These are phyloP conservation scores for Alternaria metachromatica DNA, from an alignment of 2,329 filamentous ascomycete species.

Conservation along the genomic window DNA sequence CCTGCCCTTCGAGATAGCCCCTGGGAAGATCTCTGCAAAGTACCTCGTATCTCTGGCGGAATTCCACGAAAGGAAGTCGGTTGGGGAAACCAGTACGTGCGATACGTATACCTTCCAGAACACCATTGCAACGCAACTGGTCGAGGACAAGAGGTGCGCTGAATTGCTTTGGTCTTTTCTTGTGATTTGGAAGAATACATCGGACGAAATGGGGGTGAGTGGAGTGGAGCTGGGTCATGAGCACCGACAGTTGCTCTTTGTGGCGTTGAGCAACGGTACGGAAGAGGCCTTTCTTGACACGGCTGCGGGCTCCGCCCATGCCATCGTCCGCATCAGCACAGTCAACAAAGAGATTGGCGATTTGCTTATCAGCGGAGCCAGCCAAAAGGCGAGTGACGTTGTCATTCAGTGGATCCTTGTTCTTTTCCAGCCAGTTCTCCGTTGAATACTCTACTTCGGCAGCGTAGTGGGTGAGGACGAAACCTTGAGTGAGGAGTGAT, in stretches of 20 bases:
- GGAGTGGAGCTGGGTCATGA: slow-evolving; percentile 93
- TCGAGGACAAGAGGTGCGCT: slow-evolving; percentile 92
- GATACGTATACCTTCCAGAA: slow-evolving; percentile 97
- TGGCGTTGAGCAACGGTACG: slow-evolving; percentile 95
- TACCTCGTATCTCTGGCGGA: slow-evolving; percentile 94
- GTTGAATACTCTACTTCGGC: slow-evolving; percentile 98
- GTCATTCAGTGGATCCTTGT: slow-evolving; percentile 97
- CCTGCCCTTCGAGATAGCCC: slow-evolving; percentile 89
- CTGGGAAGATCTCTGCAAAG: slow-evolving; percentile 86
- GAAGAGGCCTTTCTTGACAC: slow-evolving; percentile 97
- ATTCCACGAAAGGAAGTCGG: slow-evolving; percentile 87
- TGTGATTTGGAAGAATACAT: slow-evolving; percentile 97
- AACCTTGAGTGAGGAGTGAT: slow-evolving; percentile 86
- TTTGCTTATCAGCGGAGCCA: slow-evolving; percentile 79
- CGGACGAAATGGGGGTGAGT: slow-evolving; percentile 98
- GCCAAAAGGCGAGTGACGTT: slow-evolving; percentile 91
- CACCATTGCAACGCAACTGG: slow-evolving; percentile 97
- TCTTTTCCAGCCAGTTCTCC: slow-evolving; percentile 95
- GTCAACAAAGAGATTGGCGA: slow-evolving; percentile 85
- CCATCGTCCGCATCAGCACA: slow-evolving; percentile 85
- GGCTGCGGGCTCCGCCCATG: slow-evolving; percentile 68
- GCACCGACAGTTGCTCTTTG: slow-evolving; percentile 95
- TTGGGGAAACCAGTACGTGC: slow-evolving; percentile 97
- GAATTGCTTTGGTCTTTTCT: slow-evolving; percentile 93
- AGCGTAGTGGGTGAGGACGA: slow-evolving; percentile 95